These are phyloP conservation scores for Alternaria brassicicola DNA, from an alignment of 2,329 filamentous ascomycete genomes.

Conservation along the genomic window DNA sequence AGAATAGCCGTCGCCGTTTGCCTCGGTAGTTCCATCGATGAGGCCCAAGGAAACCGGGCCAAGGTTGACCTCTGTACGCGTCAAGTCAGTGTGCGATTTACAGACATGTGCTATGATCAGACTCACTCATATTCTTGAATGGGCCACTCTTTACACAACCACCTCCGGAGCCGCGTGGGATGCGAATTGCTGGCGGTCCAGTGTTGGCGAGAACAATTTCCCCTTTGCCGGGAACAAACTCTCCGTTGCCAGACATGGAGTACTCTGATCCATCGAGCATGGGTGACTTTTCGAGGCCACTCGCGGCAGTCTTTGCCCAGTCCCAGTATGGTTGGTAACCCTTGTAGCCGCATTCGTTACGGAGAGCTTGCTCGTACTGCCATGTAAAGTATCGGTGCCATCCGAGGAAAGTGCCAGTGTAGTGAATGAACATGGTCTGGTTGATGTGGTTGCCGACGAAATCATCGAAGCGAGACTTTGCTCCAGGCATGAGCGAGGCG, in stretches of 20 bases:
- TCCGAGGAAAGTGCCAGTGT: conserved; percentile 37
- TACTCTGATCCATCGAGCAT: conserved; percentile 62
- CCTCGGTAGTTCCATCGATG: conserved; percentile 30
- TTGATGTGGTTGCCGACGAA: conserved; percentile 48
- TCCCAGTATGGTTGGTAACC: conserved; percentile 58
- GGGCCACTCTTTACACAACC: conserved; percentile 61
- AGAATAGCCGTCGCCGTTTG: conserved; percentile 26
- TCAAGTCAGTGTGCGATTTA: background rate
- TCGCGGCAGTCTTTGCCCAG: conserved; percentile 57
- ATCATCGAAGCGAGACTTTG: conserved; percentile 45
- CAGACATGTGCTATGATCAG: accelerated
- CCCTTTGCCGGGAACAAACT: conserved; percentile 37
- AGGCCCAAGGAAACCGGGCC: conserved; percentile 21
- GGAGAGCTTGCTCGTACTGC: conserved; percentile 51
- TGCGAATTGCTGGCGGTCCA: conserved; percentile 32
- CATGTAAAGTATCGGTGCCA: conserved; percentile 53
- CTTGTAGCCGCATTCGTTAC: conserved; percentile 51
- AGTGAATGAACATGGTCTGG: conserved; percentile 44
- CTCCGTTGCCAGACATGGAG: conserved; percentile 55
- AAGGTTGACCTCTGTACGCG: conserved; percentile 19
- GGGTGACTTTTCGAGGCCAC: conserved; percentile 54
- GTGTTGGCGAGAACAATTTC: conserved; percentile 29
- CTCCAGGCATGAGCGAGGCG: conserved; percentile 35
- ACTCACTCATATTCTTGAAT: conserved; percentile 51
- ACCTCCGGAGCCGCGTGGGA: conserved; percentile 60